Evolutionary conservation across 2,329 filamentous ascomycete species (phyloP).

Genomic region (Hypoxylon sp.): DNA sequence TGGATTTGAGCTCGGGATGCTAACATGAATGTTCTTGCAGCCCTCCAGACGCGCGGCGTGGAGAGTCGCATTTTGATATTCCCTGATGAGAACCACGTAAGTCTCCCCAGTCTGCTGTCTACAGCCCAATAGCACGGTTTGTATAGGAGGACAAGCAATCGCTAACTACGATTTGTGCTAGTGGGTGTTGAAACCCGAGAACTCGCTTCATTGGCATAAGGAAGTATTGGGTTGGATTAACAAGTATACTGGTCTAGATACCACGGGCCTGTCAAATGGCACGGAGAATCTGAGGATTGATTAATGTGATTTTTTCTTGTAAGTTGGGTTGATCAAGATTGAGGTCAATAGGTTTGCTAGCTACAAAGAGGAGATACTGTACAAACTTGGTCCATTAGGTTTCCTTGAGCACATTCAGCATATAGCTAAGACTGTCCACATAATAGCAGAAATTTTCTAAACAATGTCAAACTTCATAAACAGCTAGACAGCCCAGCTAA

Average conservation of each 20-base stretch:
- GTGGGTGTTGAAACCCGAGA: slow-evolving; percentile 93
- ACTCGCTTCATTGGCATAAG: slow-evolving; percentile 89
- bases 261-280: slow-evolving; percentile 45
- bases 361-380: not conserved
- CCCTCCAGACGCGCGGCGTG: slow-evolving; percentile 81
- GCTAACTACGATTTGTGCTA: slow-evolving; percentile 76
- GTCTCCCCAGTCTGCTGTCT: slow-evolving; percentile 38
- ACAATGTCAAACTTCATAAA: not conserved
- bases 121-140: not conserved
- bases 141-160: slow-evolving; percentile 44
- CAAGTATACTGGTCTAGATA: slow-evolving; percentile 67
- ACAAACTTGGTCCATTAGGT: not conserved
- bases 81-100: slow-evolving; percentile 77
- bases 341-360: slow-evolving; percentile 1
- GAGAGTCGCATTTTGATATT: slow-evolving; percentile 86
- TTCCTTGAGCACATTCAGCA: not conserved
- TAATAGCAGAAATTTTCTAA: not conserved
- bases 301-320: slow-evolving; percentile 17
- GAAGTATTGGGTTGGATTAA: slow-evolving; percentile 86
- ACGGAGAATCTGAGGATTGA: slow-evolving; percentile 43
- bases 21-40: slow-evolving; percentile 51
- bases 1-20: not conserved
- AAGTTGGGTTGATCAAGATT: not conserved
- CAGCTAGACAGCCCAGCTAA: not conserved
- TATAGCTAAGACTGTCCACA: not conserved